Percentiles rank a stretch among this genome's conserved stretches.
Evolutionary conservation across 345 rosid genomes (phyloP).

Genomic region (Lepidium aucheri): DNA sequence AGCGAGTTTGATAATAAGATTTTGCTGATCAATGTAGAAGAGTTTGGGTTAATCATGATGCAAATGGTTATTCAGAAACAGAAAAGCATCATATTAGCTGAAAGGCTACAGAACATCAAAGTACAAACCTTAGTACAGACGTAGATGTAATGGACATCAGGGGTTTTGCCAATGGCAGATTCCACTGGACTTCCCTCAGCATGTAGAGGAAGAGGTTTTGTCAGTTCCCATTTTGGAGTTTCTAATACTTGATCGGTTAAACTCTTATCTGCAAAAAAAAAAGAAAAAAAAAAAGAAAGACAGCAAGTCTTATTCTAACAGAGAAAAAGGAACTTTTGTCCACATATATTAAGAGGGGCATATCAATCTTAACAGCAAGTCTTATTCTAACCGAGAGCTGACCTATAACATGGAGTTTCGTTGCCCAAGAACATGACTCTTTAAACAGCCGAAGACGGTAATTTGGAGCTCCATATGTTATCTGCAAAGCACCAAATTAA

Average conservation of each 20-base stretch:
- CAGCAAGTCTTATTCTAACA: background rate
- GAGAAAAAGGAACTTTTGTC: background rate
- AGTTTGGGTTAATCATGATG: background rate
- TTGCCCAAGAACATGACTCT: constrained; percentile 51
- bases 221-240: constrained; percentile 44
- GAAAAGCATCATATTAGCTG: background rate
- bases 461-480: constrained; percentile 79
- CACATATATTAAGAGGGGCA: background rate
- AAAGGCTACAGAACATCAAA: background rate
- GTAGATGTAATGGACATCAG: constrained; percentile 73
- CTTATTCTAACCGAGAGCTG: background rate
- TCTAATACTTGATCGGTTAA: constrained; percentile 34
- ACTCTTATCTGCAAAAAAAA: constrained; percentile 43
- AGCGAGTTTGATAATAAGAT: background rate
- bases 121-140: constrained; percentile 51
- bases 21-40: background rate
- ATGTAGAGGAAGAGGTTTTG: constrained; percentile 53
- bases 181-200: constrained; percentile 49
- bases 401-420: constrained; percentile 74
- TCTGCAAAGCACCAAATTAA: constrained; percentile 31
- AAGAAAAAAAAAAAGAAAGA: background rate
- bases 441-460: constrained; percentile 53
- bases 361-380: no score
- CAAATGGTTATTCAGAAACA: background rate
- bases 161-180: constrained; percentile 51